Evolutionary conservation across 1,139 yeast species (phyloP), one percentile per base, ranked within the genome.

Genomic region (Magnusiomyces suaveolens): DNA sequence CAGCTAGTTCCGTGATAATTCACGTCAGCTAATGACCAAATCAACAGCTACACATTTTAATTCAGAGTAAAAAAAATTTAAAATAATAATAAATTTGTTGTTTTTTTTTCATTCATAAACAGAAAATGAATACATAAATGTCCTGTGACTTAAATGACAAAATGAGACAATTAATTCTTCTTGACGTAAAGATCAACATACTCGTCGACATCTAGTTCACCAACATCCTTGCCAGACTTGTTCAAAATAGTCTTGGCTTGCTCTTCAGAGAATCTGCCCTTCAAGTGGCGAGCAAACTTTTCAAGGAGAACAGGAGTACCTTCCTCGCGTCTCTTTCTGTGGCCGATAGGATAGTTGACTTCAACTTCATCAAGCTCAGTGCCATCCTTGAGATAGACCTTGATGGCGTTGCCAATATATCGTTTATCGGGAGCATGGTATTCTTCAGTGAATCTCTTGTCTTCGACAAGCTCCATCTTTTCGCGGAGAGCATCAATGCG

Each of bases 311-410:
- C 75, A 23, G 83, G 83, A 52, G 77, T 77, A 38, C 83, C 83
- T 63, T 79, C 83, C 55, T 76, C 78, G 58, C 83, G 72, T 66
- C 83, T 75, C 62, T 71, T 70, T 61, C 77, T 74, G 69, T 79
- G 83, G 16, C 83, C 83, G 59, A 79, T 76, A 59, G 83, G 83
- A 64, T 73, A 78, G 64, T 79, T 77, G 49, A 80, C 80, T 53
- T 71, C 75, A 48, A 77, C 77, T 58, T 79, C 83, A 54, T 77
- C 80, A 26, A 79, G 64, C 2, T 69, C 67, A 4, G 81, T 74
- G 41, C 83, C 83, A 62, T 79, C 82, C 48, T 77, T 75, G 55
- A 79, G 68, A 54, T 78, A 78, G 57, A 78, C 69, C 57, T 69
- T 69, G 50, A 79, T 61, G 3, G 82, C 80, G 60, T 79, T 79